Evolutionary conservation across 2,329 filamentous ascomycete species (phyloP), one percentile per base, ranked within the genome.

Genomic region (Juglanconis juglandina): DNA sequence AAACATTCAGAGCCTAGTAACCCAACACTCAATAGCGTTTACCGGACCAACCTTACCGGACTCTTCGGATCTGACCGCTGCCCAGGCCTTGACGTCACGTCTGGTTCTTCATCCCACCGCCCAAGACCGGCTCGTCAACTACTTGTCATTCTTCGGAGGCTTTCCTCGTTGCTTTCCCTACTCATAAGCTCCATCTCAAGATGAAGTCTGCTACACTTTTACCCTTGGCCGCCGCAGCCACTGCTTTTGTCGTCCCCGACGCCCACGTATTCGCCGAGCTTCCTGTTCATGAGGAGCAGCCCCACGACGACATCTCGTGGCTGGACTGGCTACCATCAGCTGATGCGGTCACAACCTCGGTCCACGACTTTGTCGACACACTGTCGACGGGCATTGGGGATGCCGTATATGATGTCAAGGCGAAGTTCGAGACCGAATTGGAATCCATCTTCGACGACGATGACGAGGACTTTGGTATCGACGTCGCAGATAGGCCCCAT

Each of bases 391-490:
- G 59, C 53, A 39, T 63, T 9, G 59, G 62, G 32, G 61, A 60
- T 39, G 49, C 58, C 58, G 53, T 64, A 52, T 24, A 66, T 17
- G 46, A 58, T 30, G 53, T 64, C 55, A 56, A 64, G 56, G 44
- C 24, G 4, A 56, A 50, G 35, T 42, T 63, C 52, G 49, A 59
- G 53, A 41, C 47, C 4, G 48, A 52, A 34, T 66, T 68, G 41
- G 71, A 74, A 53, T 68, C 70, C 46, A 71, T 73, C 41, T 71
- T 72, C 39, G 71, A 74, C 50, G 69, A 73, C 39, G 61, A 24
- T 24, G 24, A 60, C 35, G 61, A 60, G 14, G 47, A 42, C 32
- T 33, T 53, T 11, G 53, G 39, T 30, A 11, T 53, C 39, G 59
- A 57, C 11, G 39, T 39, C 35, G n/a, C 46, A 37, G 58, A 49